Percentiles rank a stretch among this genome's conserved stretches.
Conservation (phyloP, 2,329 filamentous ascomycete genomes). For the Xylaria sp. region DNA sequence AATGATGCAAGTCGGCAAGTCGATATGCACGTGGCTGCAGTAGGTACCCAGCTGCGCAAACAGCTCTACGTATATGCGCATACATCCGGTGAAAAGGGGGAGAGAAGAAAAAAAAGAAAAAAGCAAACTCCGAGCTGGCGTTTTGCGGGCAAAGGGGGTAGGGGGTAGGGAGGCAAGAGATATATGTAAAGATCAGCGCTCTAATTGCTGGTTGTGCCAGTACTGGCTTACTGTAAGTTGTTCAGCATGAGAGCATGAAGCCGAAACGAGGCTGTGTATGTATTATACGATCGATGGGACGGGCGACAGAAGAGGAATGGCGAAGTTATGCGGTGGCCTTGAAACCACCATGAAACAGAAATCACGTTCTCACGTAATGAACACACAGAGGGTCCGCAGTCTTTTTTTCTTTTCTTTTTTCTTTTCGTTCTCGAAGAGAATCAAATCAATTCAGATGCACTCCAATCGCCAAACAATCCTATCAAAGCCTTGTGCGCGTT, state of each 20-base stretch:
- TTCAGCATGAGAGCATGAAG: background rate
- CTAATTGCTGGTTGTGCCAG: background rate
- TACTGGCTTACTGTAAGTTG: background rate
- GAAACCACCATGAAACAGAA: too few relatives aligned
- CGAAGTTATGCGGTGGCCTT: too few relatives aligned
- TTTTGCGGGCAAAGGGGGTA: background rate
- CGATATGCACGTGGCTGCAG: background rate
- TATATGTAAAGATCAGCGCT: background rate
- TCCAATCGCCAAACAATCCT: conserved; percentile 39
- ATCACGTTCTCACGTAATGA: too few relatives aligned
- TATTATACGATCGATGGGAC: background rate
- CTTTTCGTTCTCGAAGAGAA: conserved; percentile 30
- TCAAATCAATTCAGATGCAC: conserved; percentile 40
- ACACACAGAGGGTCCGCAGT: background rate
- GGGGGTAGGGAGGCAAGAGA: background rate
- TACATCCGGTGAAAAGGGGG: background rate
- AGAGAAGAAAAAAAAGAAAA: background rate
- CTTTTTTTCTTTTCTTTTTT: conserved; percentile 9
- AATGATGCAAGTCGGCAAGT: background rate
- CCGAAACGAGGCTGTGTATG: background rate
- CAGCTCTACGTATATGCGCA: background rate
- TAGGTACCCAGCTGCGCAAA: background rate
- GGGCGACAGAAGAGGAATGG: background rate
- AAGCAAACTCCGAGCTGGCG: conserved; percentile 13
- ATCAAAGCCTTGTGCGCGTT: conserved; percentile 39